These are phyloP conservation scores for Eimeria acervulina DNA, from an alignment of 169 alveolate genomes.

Conservation along the genomic window DNA sequence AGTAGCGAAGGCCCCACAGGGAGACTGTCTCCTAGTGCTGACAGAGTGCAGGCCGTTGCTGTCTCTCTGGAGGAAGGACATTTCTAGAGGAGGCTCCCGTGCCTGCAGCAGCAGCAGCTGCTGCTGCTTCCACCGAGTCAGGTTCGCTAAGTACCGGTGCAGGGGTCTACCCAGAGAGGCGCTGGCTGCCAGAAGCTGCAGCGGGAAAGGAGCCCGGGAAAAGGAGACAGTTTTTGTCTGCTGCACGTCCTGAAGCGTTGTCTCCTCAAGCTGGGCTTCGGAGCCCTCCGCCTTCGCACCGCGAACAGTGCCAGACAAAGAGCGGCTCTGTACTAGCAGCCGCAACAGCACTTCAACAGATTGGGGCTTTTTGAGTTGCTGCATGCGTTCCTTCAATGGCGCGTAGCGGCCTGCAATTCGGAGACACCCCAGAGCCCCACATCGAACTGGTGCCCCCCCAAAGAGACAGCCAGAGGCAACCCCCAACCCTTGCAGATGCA, in stretches of 20 bases:
- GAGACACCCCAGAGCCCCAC: background rate
- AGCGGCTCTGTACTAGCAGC: slow-evolving; percentile 42
- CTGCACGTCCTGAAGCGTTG: background rate
- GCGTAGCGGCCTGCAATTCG: slow-evolving; percentile 49
- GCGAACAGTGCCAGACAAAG: background rate
- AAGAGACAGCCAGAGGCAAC: background rate
- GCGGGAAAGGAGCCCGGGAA: slow-evolving; percentile 15
- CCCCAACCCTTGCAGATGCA: background rate
- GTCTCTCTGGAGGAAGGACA: background rate
- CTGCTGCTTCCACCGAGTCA: slow-evolving; percentile 71
- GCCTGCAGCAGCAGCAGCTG: slow-evolving; percentile 50
- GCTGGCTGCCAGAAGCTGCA: slow-evolving; percentile 69
- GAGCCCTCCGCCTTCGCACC: background rate
- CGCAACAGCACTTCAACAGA: slow-evolving; percentile 26
- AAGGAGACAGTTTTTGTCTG: background rate
- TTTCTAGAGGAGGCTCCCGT: slow-evolving; percentile 43
- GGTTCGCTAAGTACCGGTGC: slow-evolving; percentile 35
- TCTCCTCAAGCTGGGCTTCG: background rate
- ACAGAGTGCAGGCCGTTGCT: background rate
- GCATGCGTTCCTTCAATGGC: slow-evolving; percentile 47
- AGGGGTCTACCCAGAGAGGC: slow-evolving; percentile 62
- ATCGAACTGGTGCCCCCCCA: background rate
- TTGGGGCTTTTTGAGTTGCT: slow-evolving; percentile 21
- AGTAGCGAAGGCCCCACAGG: slow-evolving; percentile 20
- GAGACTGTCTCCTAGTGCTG: background rate